Conservation (phyloP, 73 alveolate genomes). For the Tetrahymena borealis region DNA sequence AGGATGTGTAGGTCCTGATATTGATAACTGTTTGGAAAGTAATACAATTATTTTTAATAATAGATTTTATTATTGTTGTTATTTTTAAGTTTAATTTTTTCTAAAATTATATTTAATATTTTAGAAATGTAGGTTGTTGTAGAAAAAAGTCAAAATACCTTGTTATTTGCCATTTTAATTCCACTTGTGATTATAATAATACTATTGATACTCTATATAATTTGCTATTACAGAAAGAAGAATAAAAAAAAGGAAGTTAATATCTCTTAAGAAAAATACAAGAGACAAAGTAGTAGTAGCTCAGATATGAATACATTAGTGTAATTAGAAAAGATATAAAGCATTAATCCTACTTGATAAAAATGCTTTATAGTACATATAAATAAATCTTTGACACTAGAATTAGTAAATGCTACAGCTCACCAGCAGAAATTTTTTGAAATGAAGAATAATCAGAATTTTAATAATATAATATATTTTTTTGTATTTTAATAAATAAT, state of each 20-base stretch:
- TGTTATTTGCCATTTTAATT: not conserved
- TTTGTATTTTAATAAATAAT: no score
- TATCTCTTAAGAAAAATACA: not conserved
- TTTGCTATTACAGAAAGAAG: not conserved
- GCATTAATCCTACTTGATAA: not conserved
- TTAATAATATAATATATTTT: no score
- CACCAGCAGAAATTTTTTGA: no score
- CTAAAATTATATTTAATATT: no score
- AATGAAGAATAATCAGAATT: no score
- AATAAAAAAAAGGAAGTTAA: not conserved
- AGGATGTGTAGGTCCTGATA: not conserved
- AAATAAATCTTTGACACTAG: no score
- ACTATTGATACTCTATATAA: not conserved
- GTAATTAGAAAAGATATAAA: not conserved
- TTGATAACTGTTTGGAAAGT: not conserved
- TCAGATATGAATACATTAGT: not conserved
- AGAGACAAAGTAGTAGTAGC: not conserved
- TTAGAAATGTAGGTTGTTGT: not conserved
- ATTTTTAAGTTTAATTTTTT: no score
- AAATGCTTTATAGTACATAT: no score
- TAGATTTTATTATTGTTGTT: not conserved
- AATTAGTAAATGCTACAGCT: no score
- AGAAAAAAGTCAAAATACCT: not conserved
- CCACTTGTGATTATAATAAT: not conserved
- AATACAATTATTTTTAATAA: not conserved